These are phyloP conservation scores for Cicer judaicum DNA, from an alignment of 306 rosid genomes.

Conservation along the genomic window DNA sequence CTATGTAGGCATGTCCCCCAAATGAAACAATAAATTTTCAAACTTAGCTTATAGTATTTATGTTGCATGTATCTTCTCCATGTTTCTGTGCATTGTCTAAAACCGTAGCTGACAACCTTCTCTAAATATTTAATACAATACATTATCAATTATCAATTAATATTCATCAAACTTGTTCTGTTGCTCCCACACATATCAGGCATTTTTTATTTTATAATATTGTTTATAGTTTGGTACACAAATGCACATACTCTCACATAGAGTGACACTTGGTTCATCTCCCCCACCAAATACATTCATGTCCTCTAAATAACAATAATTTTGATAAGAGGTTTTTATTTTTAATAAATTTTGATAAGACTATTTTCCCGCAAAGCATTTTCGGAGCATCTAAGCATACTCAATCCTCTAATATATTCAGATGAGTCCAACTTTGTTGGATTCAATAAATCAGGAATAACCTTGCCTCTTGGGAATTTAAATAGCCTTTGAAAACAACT, in stretches of 20 bases:
- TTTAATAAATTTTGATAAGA: constrained; percentile 3
- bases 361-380: constrained; percentile 41
- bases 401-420: constrained; percentile 23
- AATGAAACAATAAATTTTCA: neutral
- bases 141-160: neutral
- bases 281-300: constrained; percentile 11
- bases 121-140: neutral
- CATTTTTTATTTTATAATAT: constrained; percentile 34
- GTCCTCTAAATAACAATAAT: constrained; percentile 1
- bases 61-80: constrained; percentile 53
- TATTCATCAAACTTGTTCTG: constrained; percentile 31
- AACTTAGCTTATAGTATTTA: neutral
- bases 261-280: constrained; percentile 50
- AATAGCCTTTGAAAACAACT: constrained; percentile 10
- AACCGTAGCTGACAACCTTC: constrained; percentile 39
- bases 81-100: constrained; percentile 37
- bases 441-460: constrained; percentile 39
- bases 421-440: constrained; percentile 33
- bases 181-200: constrained; percentile 2
- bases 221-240: constrained; percentile 38
- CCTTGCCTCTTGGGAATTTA: neutral
- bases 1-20: constrained; percentile 38
- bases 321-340: constrained; percentile 25
- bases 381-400: constrained; percentile 12
- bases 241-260: constrained; percentile 24